Base-by-base conservation (phyloP, 371 early-diverging fungal genomes). In the Catenaria anguillulae region DNA sequence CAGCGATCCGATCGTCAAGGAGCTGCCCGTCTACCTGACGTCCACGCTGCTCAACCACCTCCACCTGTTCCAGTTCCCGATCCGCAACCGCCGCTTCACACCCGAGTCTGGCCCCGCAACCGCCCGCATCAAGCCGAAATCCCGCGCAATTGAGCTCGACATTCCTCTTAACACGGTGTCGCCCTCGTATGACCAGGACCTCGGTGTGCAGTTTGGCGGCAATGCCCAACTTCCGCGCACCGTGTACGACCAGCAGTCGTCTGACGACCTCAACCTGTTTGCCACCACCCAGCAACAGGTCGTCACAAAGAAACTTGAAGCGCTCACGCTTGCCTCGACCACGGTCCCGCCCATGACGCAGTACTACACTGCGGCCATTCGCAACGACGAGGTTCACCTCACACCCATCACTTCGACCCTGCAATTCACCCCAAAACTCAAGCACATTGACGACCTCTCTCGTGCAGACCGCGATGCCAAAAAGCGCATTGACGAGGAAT, bases 361-460 rank as follows among this genome's bases (percentile, higher is more conserved):
- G 42, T 92, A 90, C 67, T 73, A 87, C 66, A 81, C 88, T 56
- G 94, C 87, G 23, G 80, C 37, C 46, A 64, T 46, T 34, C 34
- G 55, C 43, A 46, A 56, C 21, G 87, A 78, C 56, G 89, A 83
- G 62, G 71, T 93, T 59, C 92, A 93, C 69, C 63, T 93, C 63
- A 88, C 90, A 17, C 86, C 86, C 4, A 68, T 93, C 33, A 68
- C 70, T 8, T 77, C 84, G 43, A 72, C 82, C 0, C 76, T 89
- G 17, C 92, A 92, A 67, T 73, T 93, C 63, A 82, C 90, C 10
- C 90, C 90, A 2, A 85, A 84, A 35, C 82, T 93, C 55, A 83
- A 80, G 63, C 91, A 92, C 67, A 73, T 92, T 40, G 94, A 93
- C 65, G 84, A 87, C 69, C 86, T 92, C 68, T 83, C 82, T 33